Evolutionary conservation across 148 eudicot species (phyloP), one percentile per base, ranked within the genome.

Genomic region (Fallopia convolvulus): DNA sequence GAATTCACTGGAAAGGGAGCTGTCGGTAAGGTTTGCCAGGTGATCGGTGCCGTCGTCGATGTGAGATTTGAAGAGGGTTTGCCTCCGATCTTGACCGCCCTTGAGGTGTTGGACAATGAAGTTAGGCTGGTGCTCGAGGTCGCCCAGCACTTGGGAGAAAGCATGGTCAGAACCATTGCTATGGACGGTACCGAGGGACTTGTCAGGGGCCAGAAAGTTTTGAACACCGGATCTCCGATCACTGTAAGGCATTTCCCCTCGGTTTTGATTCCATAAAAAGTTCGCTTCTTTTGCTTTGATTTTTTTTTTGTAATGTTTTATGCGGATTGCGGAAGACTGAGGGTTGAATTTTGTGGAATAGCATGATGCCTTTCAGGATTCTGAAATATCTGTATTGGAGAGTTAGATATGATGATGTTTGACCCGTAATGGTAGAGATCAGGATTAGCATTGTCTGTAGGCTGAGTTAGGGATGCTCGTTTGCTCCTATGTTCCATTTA

Each of bases 141-240:
- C 8, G 99, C 99, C 20, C 97, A 92, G 84, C 99, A 95, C 77
- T 86, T 95, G 94, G 99, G 99, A 10, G 97, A 87, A 86, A 89
- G 73, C 80, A 85, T 89, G 88, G 99, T 92, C 7, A 81, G 99
- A 82, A 90, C 96, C 20, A 92, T 95, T 82, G 99, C 99, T 80
- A 95, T 95, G 99, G 99, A 95, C 84, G 99, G 97, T 63, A 92
- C 99, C 56, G 99, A 95, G 66, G 99, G 99, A 1, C 85, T 95
- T 74, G 99, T 95, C 33, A 75, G 99, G 17, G 99, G 99, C 26
- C 99, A 95, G 81, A 66, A 81, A 6, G 99, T 95, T 20, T 84
- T 95, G 70, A 95, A 95, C 77, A 95, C 99, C 18, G 99, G 99
- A 55, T 95, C 99, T 55, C 99, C 99, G 0, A 95, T 95, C 76